Evolutionary conservation across 2,329 filamentous ascomycete genomes (phyloP), one percentile per base, ranked within the genome.

Genomic region (Colletotrichum plurivorum): DNA sequence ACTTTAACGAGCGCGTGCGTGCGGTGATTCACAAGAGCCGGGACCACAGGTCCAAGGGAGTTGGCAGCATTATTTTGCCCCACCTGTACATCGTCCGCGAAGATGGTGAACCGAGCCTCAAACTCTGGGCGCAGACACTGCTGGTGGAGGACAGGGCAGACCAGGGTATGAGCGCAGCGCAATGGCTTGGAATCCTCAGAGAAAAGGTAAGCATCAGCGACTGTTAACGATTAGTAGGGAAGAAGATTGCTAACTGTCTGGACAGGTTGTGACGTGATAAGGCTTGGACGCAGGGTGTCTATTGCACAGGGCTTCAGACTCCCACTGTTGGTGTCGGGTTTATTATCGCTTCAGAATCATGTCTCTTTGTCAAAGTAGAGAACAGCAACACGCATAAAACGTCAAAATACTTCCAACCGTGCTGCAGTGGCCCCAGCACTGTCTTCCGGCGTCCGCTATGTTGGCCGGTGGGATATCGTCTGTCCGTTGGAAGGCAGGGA

Each of bases 81-180:
- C 94, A 97, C 76, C 85, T 99, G 65, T 99, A 98, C 79, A 88
- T 98, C 75, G 93, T 98, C 71, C 91, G 95, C 75, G 95, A 98
- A 81, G 96, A 98, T 77, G 96, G 96, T 60, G 96, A 99, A 83
- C 96, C 96, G 39, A 95, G 93, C 76, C 84, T 99, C 79, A 95
- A 97, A 82, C 85, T 98, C 72, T 99, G 96, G 96, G 96, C 96
- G 52, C 95, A 98, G 85, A 98, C 96, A 51, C 85, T 98, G 81
- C 84, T 99, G 75, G 92, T 99, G 54, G 96, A 99, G 82, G 96
- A 99, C 82, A 88, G 95, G 73, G 94, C 95, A 63, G 96, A 99
- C 79, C 94, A 98, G 83, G 92, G 94, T 57, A 91, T 97, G 82
- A 97, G 95, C 78, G 91, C 96, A 77, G 92, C 92, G 75, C 95